Evolutionary conservation across 2,329 filamentous ascomycete species (phyloP), one percentile per base, ranked within the genome.

Genomic region (Colletotrichum tabaci): DNA sequence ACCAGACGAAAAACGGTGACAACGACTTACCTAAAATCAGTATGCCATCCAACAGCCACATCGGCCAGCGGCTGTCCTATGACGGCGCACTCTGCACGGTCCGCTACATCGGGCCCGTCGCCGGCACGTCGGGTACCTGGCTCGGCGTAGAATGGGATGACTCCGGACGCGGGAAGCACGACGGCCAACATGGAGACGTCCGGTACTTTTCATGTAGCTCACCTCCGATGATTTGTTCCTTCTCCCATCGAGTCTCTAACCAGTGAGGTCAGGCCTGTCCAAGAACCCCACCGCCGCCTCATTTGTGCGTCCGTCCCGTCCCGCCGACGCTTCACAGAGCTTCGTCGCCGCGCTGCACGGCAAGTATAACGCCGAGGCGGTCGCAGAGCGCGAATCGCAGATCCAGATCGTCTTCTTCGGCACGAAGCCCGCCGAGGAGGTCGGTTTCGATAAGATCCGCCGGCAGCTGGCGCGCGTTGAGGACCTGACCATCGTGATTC

Each of bases 71-170:
- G 16, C 86, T 96, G 50, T 97, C 94, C 4, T 97, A 93, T 77
- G 91, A 93, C 75, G 90, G 90, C 42, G 90, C 90, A 23, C 83
- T 93, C 52, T 98, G 95, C 82, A 98, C 96, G 1, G 88, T 98
- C 69, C 91, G 94, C 73, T 98, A 95, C 79, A 83, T 93, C 73
- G 96, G 96, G 55, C 81, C 88, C 44, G 92, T 98, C 9, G 87
- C 89, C 61, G 93, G 93, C 75, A 95, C 94, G 10, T 87, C 89
- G 53, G 94, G 94, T 60, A 86, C 88, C 74, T 98, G 96, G 95
- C 88, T 98, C 44, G 96, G 96, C 57, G 94, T 98, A 58, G 96
- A 99, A 87, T 99, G 96, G 96, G 96, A 98, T 82, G 94, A 98
- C 80, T 85, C 91, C 67, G 87, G 86, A 47, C 89, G 95, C 77